These are phyloP conservation scores for Vitis hybrid DNA, from an alignment of 177 flowering plant genomes.

Conservation along the genomic window DNA sequence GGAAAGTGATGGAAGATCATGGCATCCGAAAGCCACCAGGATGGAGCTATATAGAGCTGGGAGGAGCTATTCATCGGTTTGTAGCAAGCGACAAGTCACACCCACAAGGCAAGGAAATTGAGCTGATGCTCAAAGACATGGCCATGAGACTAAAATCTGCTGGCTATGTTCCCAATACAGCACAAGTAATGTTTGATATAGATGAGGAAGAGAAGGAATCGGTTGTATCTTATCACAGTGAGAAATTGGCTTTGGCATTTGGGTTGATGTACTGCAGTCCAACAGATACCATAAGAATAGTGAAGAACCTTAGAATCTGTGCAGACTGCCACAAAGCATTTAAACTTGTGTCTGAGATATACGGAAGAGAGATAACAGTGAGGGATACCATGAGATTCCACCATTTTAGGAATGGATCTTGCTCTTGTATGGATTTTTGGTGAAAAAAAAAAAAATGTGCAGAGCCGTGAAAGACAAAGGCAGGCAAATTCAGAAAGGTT, in stretches of 20 bases:
- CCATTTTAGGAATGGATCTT: conserved; percentile 31
- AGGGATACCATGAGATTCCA: conserved; percentile 40
- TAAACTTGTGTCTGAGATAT: conserved; percentile 28
- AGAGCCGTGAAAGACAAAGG: no score
- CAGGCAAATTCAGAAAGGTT: no score
- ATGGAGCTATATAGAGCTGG: conserved; percentile 39
- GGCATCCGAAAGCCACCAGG: conserved; percentile 44
- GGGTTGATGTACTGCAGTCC: conserved; percentile 26
- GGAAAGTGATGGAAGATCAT: conserved; percentile 34
- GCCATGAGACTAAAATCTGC: conserved; percentile 24
- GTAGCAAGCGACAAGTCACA: conserved; percentile 32
- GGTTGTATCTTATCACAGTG: conserved; percentile 35
- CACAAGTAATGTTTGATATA: conserved; percentile 32
- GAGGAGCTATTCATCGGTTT: conserved; percentile 33
- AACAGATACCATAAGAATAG: conserved; percentile 19
- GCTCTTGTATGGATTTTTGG: conserved; percentile 46
- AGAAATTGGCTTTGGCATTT: conserved; percentile 37
- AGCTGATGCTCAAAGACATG: conserved; percentile 26
- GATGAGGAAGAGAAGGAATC: conserved; percentile 42
- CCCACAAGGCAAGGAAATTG: conserved; percentile 26
- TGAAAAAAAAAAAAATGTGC: background rate
- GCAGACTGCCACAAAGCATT: conserved; percentile 36
- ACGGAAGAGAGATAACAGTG: conserved; percentile 30
- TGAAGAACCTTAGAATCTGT: conserved; percentile 38
- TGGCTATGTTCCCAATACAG: conserved; percentile 29